Percentiles rank a stretch among this genome's conserved stretches.
phyloP scores from a whole-genome alignment of 169 alveolate genomes.

The Besnoitia besnoiti region DNA sequence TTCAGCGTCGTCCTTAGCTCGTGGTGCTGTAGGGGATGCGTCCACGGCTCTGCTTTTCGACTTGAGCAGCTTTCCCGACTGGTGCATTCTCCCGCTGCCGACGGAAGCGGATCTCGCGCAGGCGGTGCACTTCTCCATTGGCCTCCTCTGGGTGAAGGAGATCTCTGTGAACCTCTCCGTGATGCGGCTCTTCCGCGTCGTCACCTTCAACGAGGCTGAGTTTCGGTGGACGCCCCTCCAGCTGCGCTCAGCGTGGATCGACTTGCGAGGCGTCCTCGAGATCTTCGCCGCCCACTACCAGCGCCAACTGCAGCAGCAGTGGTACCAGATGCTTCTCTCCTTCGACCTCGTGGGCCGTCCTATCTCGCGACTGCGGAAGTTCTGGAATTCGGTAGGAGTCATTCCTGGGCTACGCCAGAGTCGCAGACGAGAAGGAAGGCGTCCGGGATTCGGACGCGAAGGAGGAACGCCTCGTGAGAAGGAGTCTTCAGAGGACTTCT shows the following conservation, averaged over 20 bases:
- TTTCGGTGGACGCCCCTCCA: constrained; percentile 53
- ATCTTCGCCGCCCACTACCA: constrained; percentile 51
- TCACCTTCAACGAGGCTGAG: constrained; percentile 54
- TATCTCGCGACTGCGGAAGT: constrained; percentile 43
- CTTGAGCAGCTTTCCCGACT: too few relatives aligned
- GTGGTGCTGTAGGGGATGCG: too few relatives aligned
- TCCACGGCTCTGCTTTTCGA: too few relatives aligned
- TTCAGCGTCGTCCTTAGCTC: too few relatives aligned
- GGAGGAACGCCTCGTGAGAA: not conserved
- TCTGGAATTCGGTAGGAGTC: constrained; percentile 60
- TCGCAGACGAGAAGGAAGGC: not conserved
- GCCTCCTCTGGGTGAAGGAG: constrained; percentile 48
- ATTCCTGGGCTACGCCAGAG: too few relatives aligned
- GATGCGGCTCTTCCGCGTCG: constrained; percentile 41
- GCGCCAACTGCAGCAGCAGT: constrained; percentile 65
- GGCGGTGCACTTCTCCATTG: constrained; percentile 27
- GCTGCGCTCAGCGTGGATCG: not conserved
- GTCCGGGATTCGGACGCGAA: not conserved
- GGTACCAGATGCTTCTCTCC: constrained; percentile 67
- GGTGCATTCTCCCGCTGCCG: not conserved
- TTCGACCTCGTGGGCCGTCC: constrained; percentile 65
- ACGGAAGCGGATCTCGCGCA: not conserved
- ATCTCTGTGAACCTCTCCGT: constrained; percentile 44
- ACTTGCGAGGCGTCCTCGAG: not conserved
- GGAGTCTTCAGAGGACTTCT: not conserved